These are phyloP conservation scores for Rhexocercosporidium sp. DNA, from an alignment of 2,329 filamentous ascomycete species.

Conservation along the genomic window DNA sequence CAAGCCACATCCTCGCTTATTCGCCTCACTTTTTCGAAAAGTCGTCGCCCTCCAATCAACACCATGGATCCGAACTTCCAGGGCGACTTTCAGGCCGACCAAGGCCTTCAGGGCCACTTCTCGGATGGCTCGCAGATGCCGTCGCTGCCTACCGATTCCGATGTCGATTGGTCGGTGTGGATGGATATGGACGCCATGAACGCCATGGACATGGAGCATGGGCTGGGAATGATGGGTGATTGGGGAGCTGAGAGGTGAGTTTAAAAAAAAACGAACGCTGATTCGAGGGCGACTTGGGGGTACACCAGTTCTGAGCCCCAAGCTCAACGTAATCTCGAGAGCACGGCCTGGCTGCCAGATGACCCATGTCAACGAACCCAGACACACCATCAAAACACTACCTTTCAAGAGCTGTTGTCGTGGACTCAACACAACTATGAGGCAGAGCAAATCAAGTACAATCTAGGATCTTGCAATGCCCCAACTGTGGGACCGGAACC, in stretches of 20 bases:
- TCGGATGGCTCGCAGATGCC: conserved; percentile 7
- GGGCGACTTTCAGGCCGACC: background rate
- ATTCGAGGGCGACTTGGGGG: background rate
- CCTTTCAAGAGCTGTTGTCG: too few species aligned
- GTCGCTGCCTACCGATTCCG: background rate
- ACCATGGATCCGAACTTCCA: conserved; percentile 16
- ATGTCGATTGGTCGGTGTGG: background rate
- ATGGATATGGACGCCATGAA: background rate
- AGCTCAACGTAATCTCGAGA: background rate
- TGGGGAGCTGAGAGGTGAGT: background rate
- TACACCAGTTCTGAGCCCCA: too few species aligned
- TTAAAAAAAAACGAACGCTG: background rate
- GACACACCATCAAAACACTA: too few species aligned
- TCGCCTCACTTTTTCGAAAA: conserved; percentile 24
- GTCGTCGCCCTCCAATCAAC: conserved; percentile 9
- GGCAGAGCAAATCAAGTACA: too few species aligned
- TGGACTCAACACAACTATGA: too few species aligned
- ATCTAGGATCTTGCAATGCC: too few species aligned
- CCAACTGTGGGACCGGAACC: too few species aligned
- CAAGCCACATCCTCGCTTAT: conserved; percentile 20
- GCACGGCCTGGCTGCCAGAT: background rate
- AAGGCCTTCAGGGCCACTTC: conserved; percentile 15
- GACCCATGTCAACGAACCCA: too few species aligned
- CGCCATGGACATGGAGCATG: background rate
- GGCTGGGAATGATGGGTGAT: background rate